These are phyloP conservation scores for Epichloe bromicola DNA, from an alignment of 2,329 filamentous ascomycete genomes.

Conservation along the genomic window DNA sequence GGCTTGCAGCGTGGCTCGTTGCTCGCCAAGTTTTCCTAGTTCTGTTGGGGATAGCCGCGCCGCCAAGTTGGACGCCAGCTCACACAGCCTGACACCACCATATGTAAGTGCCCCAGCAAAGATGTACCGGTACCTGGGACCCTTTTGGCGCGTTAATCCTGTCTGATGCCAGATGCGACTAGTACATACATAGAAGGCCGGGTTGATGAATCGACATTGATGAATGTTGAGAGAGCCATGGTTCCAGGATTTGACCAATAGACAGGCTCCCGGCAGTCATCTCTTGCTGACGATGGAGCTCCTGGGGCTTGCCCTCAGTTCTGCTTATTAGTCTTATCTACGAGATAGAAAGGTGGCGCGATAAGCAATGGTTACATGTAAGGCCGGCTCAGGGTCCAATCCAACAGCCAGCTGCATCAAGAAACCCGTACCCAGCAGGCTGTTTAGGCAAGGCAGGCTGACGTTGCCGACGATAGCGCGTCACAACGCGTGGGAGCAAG, in stretches of 20 bases:
- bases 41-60: slow-evolving; percentile 27
- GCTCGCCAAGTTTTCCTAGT: slow-evolving; percentile 20
- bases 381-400: not conserved
- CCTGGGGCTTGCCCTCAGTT: not conserved
- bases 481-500: not conserved
- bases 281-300: not conserved
- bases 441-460: not conserved
- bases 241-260: not conserved
- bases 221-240: not conserved
- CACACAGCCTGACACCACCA: not conserved
- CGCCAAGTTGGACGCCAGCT: slow-evolving; percentile 7
- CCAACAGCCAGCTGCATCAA: not conserved
- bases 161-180: not conserved
- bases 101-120: too few relatives aligned
- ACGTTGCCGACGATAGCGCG: not conserved
- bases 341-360: not conserved
- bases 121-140: not conserved
- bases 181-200: too few relatives aligned
- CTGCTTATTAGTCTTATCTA: not conserved
- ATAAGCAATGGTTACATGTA: not conserved
- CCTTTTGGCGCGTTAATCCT: too few relatives aligned
- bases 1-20: slow-evolving; percentile 9
- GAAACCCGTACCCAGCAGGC: not conserved
- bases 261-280: not conserved
- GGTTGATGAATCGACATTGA: too few relatives aligned